Percentiles rank a stretch among this genome's conserved stretches.
These are phyloP conservation scores for Lodderomyces theae DNA, from an alignment of 1,139 yeast genomes.

Conservation along the genomic window DNA sequence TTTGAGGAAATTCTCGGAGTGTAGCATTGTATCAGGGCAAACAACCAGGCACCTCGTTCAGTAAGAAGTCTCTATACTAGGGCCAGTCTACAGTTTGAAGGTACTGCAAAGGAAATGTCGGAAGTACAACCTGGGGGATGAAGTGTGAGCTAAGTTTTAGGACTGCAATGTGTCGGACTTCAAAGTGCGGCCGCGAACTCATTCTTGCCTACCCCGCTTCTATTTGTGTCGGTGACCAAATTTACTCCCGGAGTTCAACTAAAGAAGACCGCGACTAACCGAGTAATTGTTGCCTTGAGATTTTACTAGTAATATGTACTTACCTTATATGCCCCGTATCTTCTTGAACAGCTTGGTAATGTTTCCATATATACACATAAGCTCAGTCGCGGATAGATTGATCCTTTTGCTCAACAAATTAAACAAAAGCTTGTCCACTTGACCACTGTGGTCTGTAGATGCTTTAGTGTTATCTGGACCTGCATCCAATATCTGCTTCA, in stretches of 20 bases:
- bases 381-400: not conserved
- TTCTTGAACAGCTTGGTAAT: not conserved
- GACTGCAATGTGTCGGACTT: not conserved
- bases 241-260: not conserved
- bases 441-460: not conserved
- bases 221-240: too few relatives aligned
- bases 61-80: too few relatives aligned
- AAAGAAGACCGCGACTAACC: not conserved
- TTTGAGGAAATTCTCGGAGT: slow-evolving; percentile 2
- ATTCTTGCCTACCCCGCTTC: not conserved
- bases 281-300: too few relatives aligned
- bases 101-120: too few relatives aligned
- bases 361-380: not conserved
- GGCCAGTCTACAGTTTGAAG: too few relatives aligned
- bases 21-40: too few relatives aligned
- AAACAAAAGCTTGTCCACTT: not conserved
- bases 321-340: not conserved
- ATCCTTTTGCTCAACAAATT: not conserved
- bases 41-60: too few relatives aligned
- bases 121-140: not conserved
- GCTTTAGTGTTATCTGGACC: not conserved
- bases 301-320: not conserved
- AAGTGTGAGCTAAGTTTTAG: too few relatives aligned
- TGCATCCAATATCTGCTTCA: not conserved
- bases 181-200: not conserved